Percentiles rank a stretch among this genome's conserved stretches.
These are phyloP conservation scores for Oxytropis ochrocephala DNA, from an alignment of 306 rosid genomes.

Conservation along the genomic window DNA sequence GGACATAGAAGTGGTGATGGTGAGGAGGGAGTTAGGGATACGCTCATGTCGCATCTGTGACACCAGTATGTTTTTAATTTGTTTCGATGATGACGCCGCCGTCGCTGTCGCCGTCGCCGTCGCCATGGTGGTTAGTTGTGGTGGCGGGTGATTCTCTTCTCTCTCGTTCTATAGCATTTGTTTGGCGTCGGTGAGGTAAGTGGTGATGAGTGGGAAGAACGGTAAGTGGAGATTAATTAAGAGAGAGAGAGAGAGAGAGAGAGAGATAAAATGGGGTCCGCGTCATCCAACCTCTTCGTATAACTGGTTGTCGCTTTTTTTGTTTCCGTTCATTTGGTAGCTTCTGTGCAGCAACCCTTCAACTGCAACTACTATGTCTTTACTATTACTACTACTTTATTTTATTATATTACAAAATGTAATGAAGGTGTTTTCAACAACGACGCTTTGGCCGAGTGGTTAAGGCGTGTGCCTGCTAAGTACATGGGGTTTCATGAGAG, in stretches of 20 bases:
- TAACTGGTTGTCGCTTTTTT: slow-evolving; percentile 13
- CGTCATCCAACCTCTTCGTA: not conserved
- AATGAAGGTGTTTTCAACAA: no score
- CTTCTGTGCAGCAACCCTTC: not conserved
- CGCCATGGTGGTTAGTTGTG: not conserved
- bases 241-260: no score
- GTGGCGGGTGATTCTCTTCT: not conserved
- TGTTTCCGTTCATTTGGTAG: slow-evolving; percentile 9
- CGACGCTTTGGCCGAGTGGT: slow-evolving; percentile 78
- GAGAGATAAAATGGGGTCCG: slow-evolving; percentile 26
- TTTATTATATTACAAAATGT: no score
- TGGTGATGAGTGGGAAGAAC: not conserved
- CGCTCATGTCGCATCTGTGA: slow-evolving; percentile 92
- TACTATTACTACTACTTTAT: no score
- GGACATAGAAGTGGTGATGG: slow-evolving; percentile 50
- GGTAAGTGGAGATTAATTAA: no score
- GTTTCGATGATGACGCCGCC: not conserved
- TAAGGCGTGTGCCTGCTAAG: slow-evolving; percentile 70
- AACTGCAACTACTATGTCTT: not conserved
- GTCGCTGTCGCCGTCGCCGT: not conserved
- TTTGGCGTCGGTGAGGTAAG: not conserved
- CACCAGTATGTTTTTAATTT: slow-evolving; percentile 70
- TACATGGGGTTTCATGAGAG: slow-evolving; percentile 13
- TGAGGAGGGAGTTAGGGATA: slow-evolving; percentile 35
- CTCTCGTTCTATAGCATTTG: no score